Evolutionary conservation across 345 rosid genomes (phyloP).

Genomic region (Cardamine resedifolia): DNA sequence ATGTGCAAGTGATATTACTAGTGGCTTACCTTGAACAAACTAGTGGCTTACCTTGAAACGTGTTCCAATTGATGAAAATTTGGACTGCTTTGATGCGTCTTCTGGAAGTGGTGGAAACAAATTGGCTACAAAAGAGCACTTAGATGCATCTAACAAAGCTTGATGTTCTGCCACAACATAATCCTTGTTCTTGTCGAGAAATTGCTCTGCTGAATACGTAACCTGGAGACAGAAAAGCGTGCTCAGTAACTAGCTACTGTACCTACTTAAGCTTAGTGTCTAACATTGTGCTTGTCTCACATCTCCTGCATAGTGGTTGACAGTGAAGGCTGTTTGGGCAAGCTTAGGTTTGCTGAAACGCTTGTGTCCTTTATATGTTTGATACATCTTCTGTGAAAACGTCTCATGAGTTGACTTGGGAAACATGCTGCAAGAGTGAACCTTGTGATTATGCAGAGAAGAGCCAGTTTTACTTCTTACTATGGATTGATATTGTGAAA

Average conservation of each 20-base stretch:
- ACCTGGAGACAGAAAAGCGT: conserved; percentile 46
- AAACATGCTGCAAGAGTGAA: conserved; percentile 60
- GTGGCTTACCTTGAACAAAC: too few species aligned
- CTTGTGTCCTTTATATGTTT: conserved; percentile 66
- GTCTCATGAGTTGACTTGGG: conserved; percentile 86
- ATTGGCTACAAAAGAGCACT: conserved; percentile 62
- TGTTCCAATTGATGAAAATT: conserved; percentile 75
- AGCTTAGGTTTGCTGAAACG: conserved; percentile 80
- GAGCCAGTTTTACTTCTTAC: background rate
- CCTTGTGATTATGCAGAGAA: too few species aligned
- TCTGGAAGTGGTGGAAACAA: conserved; percentile 72
- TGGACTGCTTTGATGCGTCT: conserved; percentile 72
- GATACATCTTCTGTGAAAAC: conserved; percentile 77
- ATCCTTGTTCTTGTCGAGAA: conserved; percentile 78
- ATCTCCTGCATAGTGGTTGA: conserved; percentile 79
- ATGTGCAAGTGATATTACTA: conserved; percentile 20
- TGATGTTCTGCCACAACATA: conserved; percentile 84
- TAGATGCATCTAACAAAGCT: conserved; percentile 61
- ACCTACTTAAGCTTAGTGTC: conserved; percentile 5
- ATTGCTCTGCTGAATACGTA: conserved; percentile 64
- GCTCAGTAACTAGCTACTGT: conserved; percentile 26
- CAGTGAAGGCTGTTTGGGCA: conserved; percentile 68
- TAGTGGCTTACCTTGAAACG: conserved; percentile 61
- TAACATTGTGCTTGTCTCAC: conserved; percentile 40
- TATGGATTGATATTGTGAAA: conserved; percentile 4